A percentile compares a stretch with the other conserved stretches of the same genome.
Evolutionary conservation across 2,329 filamentous ascomycete genomes (phyloP).

Genomic region (Ascomycota sp.): DNA sequence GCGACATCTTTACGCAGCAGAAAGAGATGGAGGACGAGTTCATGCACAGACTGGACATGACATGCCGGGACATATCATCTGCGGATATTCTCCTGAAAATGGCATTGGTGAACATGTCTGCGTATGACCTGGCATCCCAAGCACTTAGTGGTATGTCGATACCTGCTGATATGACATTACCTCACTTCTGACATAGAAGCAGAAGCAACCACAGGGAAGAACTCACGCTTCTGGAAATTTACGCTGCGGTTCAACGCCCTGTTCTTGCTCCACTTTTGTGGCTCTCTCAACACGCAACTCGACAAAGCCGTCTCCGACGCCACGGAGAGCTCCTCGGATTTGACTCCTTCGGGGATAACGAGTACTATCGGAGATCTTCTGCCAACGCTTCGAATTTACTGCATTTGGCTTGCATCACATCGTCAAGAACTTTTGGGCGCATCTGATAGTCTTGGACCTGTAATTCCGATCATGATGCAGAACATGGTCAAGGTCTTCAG

Average conservation of each 20-base stretch:
- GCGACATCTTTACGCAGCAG: conserved; percentile 49
- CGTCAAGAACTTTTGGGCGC: conserved; percentile 23
- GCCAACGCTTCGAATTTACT: conserved; percentile 28
- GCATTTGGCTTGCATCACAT: conserved; percentile 28
- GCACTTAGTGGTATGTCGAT: conserved; percentile 13
- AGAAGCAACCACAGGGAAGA: conserved; percentile 24
- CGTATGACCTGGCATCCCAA: conserved; percentile 43
- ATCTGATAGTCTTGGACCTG: conserved; percentile 20
- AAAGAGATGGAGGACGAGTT: conserved; percentile 72
- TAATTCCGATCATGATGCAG: conserved; percentile 23
- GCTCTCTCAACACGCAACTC: conserved; percentile 47
- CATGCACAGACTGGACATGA: conserved; percentile 49
- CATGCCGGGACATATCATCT: conserved; percentile 45
- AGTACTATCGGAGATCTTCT: conserved; percentile 20
- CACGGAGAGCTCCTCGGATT: conserved; percentile 5
- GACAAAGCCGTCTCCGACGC: conserved; percentile 8
- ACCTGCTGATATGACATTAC: neutral
- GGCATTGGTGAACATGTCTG: conserved; percentile 65
- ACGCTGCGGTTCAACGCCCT: conserved; percentile 58
- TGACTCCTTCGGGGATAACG: conserved; percentile 11
- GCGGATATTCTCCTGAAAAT: conserved; percentile 52
- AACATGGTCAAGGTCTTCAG: conserved; percentile 24
- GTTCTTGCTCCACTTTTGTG: conserved; percentile 50
- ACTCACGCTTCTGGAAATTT: conserved; percentile 33
- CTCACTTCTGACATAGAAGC: conserved; percentile 3